Base-by-base conservation (phyloP, 2,329 filamentous ascomycete genomes). In the Pochonia chlamydosporia region DNA sequence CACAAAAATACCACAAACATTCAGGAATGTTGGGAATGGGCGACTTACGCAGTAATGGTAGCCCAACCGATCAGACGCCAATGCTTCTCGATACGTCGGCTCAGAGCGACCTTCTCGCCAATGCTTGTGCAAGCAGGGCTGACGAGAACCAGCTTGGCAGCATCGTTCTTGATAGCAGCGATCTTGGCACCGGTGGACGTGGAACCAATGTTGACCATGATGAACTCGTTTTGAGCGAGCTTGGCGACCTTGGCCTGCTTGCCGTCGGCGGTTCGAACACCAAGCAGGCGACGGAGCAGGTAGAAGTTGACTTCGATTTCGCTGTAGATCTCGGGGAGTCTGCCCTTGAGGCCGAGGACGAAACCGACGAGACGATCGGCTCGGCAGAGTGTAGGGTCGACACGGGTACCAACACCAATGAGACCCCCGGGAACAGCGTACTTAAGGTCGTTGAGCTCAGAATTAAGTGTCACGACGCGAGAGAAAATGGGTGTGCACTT, bases 221-320 rank as follows among this genome's bases (percentile, higher is more conserved):
- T 85, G 62, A 97, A 90, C 71, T 99, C 93, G 73, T 96, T 96
- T 84, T 97, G 99, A 49, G 90, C 78, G 56, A 99, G 79, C 77
- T 99, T 99, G 60, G 91, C 90, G 57, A 99, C 93, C 85, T 99
- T 99, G 63, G 92, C 92, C 73, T 97, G 93, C 79, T 99, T 99
- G 67, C 93, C 93, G 59, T 99, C 93, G 53, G 92, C 90, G 40
- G 93, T 96, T 75, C 95, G 91, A 62, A 99, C 93, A 82, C 93
- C 93, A 48, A 99, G 82, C 53, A 99, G 79, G 60, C 93, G 82
- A 61, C 92, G 87, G 54, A 99, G 85, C 52, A 99, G 80, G 80
- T 97, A 99, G 79, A 97, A 99, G 81, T 97, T 97, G 71, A 96
- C 91, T 74, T 99, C 93, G 52, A 99, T 86, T 72, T 99, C 93